phyloP scores from a whole-genome alignment of 768 basidiomycete species.

The Suillus tomentosus region DNA sequence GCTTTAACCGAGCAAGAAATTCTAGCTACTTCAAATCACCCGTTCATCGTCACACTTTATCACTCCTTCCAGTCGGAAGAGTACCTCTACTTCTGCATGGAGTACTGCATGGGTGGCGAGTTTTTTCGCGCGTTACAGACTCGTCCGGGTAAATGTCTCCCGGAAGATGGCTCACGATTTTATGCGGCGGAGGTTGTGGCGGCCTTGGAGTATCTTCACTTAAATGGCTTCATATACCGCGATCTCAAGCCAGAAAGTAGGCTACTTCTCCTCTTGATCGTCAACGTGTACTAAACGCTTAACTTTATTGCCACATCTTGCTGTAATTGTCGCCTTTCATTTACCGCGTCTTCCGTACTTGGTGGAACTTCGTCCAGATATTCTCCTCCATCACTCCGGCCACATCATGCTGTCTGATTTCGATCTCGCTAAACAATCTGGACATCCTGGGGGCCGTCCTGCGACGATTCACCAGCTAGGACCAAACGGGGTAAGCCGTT shows the following conservation, averaged over 20 bases:
- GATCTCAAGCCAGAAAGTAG: slow-evolving; percentile 99
- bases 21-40: slow-evolving; percentile 96
- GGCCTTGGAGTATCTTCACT: slow-evolving; percentile 96
- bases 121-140: slow-evolving; percentile 98
- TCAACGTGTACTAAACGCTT: slow-evolving; percentile 5
- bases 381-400: slow-evolving; percentile 94
- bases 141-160: slow-evolving; percentile 93
- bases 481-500: slow-evolving; percentile 76
- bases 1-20: slow-evolving; percentile 99
- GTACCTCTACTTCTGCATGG: slow-evolving; percentile 98
- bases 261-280: slow-evolving; percentile 35
- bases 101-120: slow-evolving; percentile 99
- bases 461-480: slow-evolving; percentile 85
- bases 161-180: slow-evolving; percentile 94
- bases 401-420: slow-evolving; percentile 99
- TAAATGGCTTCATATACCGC: slow-evolving; percentile 99
- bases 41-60: slow-evolving; percentile 98
- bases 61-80: slow-evolving; percentile 99
- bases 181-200: slow-evolving; percentile 99
- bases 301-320: slow-evolving; percentile 15
- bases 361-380: slow-evolving; percentile 58
- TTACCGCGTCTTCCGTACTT: slow-evolving; percentile 12
- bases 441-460: slow-evolving; percentile 81
- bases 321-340: slow-evolving; percentile 9
- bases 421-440: slow-evolving; percentile 96